These are phyloP conservation scores for Juncus inflexus DNA, from an alignment of 176 grass and related monocot species.

Conservation along the genomic window DNA sequence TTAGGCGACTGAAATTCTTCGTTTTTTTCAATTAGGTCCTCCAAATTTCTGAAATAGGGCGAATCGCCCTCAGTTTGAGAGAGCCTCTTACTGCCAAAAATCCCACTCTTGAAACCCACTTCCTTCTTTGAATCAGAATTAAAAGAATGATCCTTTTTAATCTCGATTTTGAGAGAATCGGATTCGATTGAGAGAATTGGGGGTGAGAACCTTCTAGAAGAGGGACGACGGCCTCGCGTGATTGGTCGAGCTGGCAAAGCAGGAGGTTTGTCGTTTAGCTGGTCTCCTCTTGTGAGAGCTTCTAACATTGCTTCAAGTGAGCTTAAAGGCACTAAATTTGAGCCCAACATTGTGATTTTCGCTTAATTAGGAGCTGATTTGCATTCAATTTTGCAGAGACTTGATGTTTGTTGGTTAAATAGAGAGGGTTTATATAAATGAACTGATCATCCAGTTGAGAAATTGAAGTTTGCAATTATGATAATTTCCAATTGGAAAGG, in stretches of 20 bases:
- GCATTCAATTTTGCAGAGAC: conserved; percentile 23
- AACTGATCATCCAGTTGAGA: neutral
- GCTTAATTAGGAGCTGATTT: too few species aligned
- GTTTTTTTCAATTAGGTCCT: conserved; percentile 34
- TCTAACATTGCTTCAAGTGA: conserved; percentile 97
- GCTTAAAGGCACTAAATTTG: conserved; percentile 38
- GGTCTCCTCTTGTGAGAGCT: conserved; percentile 60
- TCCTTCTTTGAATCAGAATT: conserved; percentile 38
- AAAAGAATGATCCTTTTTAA: neutral
- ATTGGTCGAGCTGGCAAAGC: conserved; percentile 78
- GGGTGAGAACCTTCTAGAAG: conserved; percentile 45
- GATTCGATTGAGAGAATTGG: conserved; percentile 52
- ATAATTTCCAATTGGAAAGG: too few species aligned
- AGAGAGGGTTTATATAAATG: too few species aligned
- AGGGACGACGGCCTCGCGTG: conserved; percentile 64
- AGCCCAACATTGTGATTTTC: conserved; percentile 32
- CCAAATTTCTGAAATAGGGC: conserved; percentile 35
- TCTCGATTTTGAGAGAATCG: conserved; percentile 22
- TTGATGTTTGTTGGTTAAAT: conserved; percentile 15
- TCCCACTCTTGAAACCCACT: conserved; percentile 35
- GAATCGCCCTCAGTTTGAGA: conserved; percentile 42
- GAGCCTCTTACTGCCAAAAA: conserved; percentile 60
- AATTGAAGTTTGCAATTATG: conserved; percentile 10
- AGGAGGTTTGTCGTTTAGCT: conserved; percentile 63
- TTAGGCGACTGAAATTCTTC: conserved; percentile 27